Conservation (phyloP, 345 rosid genomes). For the Brassica napus region DNA sequence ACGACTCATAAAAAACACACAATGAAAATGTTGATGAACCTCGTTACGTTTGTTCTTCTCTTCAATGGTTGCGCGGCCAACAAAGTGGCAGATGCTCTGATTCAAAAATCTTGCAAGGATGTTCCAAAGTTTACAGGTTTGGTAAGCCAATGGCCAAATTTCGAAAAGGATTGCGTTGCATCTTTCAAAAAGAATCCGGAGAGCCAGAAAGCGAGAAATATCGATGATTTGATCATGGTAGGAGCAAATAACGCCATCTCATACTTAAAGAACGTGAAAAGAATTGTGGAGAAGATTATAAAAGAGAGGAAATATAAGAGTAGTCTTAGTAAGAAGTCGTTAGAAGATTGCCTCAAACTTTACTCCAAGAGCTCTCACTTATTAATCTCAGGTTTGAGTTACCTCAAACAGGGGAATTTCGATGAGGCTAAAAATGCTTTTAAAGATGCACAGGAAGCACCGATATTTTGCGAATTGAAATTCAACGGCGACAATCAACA, state of each 20-base stretch:
- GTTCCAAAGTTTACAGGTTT: not conserved
- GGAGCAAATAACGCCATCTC: not conserved
- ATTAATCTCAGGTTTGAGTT: not conserved
- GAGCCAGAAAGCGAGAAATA: not conserved
- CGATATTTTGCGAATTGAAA: not conserved
- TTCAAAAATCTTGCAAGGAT: not conserved
- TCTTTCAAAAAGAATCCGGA: not conserved
- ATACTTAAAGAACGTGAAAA: not conserved
- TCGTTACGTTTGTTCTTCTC: not conserved
- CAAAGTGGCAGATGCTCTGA: not conserved
- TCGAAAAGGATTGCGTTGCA: not conserved
- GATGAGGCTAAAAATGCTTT: not conserved
- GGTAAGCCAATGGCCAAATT: not conserved
- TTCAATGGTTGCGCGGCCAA: not conserved
- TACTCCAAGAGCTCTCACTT: not conserved
- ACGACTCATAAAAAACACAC: not conserved
- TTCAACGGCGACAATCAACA: not conserved
- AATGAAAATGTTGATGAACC: not conserved
- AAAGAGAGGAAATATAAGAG: not conserved
- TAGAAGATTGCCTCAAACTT: not conserved
- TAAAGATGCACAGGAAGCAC: not conserved
- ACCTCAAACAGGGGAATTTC: not conserved
- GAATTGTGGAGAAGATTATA: not conserved
- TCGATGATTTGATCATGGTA: not conserved
- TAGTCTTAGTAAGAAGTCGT: not conserved